Evolutionary conservation across 2,329 filamentous ascomycete genomes (phyloP), one percentile per base, ranked within the genome.

Genomic region (Calonectria multiphialidica): DNA sequence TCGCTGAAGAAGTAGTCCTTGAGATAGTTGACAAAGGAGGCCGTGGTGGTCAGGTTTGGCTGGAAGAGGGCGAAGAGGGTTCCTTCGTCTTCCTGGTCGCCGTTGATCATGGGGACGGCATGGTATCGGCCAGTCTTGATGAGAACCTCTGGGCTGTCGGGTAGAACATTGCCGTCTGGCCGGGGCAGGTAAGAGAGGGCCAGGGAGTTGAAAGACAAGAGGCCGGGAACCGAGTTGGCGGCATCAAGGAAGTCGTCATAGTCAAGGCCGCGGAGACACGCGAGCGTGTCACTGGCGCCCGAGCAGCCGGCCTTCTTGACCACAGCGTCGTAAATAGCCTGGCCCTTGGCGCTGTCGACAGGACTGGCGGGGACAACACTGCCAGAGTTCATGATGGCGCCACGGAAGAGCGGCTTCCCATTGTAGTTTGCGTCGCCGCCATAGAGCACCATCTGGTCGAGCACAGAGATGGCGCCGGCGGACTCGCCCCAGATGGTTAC

Each of bases 401-500:
- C 94, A 30, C 93, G 90, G 88, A 97, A 96, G 0, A 97, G 87
- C 1, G 91, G 87, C 77, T 93, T 91, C 66, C 92, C 93, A 2
- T 95, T 95, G 85, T 96, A 95, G 0, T 86, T 92, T 80, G 91
- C 90, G 81, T 96, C 87, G 8, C 94, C 94, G 40, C 91, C 89
- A 76, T 94, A 95, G 13, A 96, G 85, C 1, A 90, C 85, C 90
- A 95, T 95, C 76, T 96, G 94, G 78, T 95, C 90, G 61, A 93
- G 89, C 1, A 94, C 93, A 0, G 93, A 95, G 73, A 95, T 95
- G 16, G 91, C 85, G 0, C 93, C 92, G 0, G 93, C 92, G 2
- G 89, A 92, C 80, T 96, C 92, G 30, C 94, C 94, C 92, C 92
- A 95, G 71, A 96, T 92, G 0, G 93, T 96, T 7, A 96, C 93